Percentiles rank a stretch among this genome's conserved stretches.
Evolutionary conservation across 2,329 filamentous ascomycete species (phyloP).

Genomic region (Aaosphaeria pasadenensis): DNA sequence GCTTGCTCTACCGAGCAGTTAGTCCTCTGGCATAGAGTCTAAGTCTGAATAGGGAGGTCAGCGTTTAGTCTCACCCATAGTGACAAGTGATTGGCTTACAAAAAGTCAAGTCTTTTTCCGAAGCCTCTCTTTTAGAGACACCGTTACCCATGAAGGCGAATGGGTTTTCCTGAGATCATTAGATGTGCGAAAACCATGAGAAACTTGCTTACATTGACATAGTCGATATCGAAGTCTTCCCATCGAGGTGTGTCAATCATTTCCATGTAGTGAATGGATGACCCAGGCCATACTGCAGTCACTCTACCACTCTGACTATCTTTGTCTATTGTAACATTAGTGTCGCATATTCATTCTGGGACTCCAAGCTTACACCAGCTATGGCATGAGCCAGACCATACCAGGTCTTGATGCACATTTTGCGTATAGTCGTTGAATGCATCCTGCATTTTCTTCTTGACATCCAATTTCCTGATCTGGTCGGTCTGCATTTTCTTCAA

Average conservation of each 20-base stretch:
- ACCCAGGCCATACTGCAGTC: slow-evolving; percentile 7
- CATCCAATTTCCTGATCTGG: not conserved
- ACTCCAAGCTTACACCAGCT: slow-evolving; percentile 2
- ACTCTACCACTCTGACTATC: not conserved
- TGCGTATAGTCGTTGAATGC: not conserved
- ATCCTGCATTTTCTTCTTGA: not conserved
- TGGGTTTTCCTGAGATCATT: slow-evolving; percentile 25
- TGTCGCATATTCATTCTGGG: too few relatives aligned
- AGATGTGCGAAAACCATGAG: not conserved
- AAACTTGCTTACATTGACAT: slow-evolving; percentile 6
- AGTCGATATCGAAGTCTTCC: slow-evolving; percentile 10
- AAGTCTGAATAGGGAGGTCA: too few relatives aligned
- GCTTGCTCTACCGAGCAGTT: too few relatives aligned
- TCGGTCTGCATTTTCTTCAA: not conserved
- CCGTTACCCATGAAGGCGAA: slow-evolving; percentile 45
- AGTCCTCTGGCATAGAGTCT: too few relatives aligned
- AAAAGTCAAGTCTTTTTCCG: slow-evolving; percentile 29
- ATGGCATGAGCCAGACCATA: slow-evolving; percentile 4
- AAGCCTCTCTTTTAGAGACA: slow-evolving; percentile 39
- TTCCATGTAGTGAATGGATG: slow-evolving; percentile 9
- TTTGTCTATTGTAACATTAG: not conserved
- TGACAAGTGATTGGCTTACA: not conserved
- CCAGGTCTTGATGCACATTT: not conserved
- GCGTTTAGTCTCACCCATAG: too few relatives aligned
- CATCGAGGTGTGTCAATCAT: slow-evolving; percentile 1